A percentile compares a stretch with the other conserved stretches of the same genome.
These are phyloP conservation scores for Diphasiastrum complanatum DNA, from an alignment of 83 land plant species.

Conservation along the genomic window DNA sequence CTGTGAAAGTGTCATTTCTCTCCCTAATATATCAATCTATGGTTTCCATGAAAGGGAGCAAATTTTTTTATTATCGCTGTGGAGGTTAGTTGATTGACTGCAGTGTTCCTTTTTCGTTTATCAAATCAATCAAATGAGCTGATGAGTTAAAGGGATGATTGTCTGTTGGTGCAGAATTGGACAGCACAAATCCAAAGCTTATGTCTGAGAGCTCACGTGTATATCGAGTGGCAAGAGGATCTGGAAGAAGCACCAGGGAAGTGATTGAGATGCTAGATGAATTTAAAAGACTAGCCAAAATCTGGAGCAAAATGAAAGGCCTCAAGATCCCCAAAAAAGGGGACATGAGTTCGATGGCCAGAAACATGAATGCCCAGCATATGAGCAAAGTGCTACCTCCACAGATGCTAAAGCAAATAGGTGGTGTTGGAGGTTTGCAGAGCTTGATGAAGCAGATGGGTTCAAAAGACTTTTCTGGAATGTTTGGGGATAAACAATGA, in stretches of 20 bases:
- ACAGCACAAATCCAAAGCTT: conserved; percentile 83
- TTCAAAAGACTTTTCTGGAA: conserved; percentile 65
- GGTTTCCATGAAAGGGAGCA: no score
- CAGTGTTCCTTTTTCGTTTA: background rate
- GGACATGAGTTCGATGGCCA: conserved; percentile 85
- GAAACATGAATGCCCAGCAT: conserved; percentile 94
- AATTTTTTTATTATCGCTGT: no score
- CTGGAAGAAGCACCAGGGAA: conserved; percentile 58
- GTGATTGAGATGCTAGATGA: conserved; percentile 89
- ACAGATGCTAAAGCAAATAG: conserved; percentile 89
- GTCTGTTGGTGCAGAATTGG: conserved; percentile 63
- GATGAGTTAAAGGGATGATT: background rate
- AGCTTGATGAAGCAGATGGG: conserved; percentile 94
- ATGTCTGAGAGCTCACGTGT: conserved; percentile 67
- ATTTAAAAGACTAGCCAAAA: conserved; percentile 87
- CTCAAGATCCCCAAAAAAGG: conserved; percentile 97
- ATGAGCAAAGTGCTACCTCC: conserved; percentile 96
- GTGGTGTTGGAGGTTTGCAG: conserved; percentile 90
- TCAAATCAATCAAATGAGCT: background rate
- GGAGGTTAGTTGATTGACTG: no score
- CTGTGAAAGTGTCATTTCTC: no score
- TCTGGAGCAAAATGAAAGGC: conserved; percentile 99
- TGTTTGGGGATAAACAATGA: no score
- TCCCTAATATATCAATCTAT: no score
- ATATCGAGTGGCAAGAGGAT: conserved; percentile 79